These are phyloP conservation scores for Citrullus amarus DNA, from an alignment of 306 rosid species.

Conservation along the genomic window DNA sequence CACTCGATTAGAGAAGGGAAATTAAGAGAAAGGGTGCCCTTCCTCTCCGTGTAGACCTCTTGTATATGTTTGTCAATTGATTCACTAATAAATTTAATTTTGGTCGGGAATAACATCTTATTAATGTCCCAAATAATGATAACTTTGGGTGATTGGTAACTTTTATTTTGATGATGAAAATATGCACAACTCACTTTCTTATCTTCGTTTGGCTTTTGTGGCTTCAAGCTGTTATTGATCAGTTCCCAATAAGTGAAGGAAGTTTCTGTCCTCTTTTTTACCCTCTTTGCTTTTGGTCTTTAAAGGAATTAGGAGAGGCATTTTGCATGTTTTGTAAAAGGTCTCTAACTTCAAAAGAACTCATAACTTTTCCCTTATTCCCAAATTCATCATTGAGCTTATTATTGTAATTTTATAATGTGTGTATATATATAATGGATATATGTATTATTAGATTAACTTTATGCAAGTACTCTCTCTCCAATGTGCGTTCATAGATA, in stretches of 20 bases:
- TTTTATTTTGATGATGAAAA: too few species aligned
- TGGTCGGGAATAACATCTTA: too few species aligned
- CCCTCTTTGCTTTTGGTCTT: not conserved
- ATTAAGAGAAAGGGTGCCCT: too few species aligned
- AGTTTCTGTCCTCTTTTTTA: not conserved
- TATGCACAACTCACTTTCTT: not conserved
- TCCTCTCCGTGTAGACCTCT: too few species aligned
- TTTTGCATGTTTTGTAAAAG: not conserved
- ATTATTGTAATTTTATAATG: not conserved
- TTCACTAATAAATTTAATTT: too few species aligned
- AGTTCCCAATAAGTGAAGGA: not conserved
- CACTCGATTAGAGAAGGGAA: too few species aligned
- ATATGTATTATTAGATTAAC: not conserved
- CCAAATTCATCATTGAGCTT: not conserved
- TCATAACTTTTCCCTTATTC: not conserved
- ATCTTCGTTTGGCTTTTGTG: not conserved
- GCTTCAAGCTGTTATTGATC: not conserved
- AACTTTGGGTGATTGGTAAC: too few species aligned
- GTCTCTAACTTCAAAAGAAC: not conserved
- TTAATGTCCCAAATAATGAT: too few species aligned
- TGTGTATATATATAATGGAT: not conserved
- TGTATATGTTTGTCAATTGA: too few species aligned
- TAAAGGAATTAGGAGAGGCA: not conserved
- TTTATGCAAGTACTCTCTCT: not conserved
- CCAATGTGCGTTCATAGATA: not conserved